Evolutionary conservation across 2,329 filamentous ascomycete genomes (phyloP).

Genomic region (Penicillium verrucosum): DNA sequence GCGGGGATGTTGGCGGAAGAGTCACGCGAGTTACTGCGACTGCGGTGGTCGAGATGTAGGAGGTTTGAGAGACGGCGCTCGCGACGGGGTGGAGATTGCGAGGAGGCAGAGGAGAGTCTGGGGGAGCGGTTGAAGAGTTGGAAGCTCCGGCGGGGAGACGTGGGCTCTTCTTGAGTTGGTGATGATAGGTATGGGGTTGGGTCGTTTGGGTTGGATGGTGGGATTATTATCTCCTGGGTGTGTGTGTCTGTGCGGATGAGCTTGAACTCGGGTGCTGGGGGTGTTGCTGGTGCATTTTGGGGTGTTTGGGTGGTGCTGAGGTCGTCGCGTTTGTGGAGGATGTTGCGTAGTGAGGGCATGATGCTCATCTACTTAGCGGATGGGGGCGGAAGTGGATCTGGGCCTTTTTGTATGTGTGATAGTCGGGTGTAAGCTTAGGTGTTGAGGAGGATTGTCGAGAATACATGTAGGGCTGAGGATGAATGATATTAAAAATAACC

Average conservation of each 20-base stretch:
- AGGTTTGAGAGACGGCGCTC: conserved; percentile 35
- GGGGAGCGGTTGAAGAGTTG: conserved; percentile 34
- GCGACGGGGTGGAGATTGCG: conserved; percentile 26
- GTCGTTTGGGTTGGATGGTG: conserved; percentile 54
- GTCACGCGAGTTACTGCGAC: conserved; percentile 31
- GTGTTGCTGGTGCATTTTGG: conserved; percentile 38
- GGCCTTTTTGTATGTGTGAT: background rate
- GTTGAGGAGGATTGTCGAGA: background rate
- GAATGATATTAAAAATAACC: background rate
- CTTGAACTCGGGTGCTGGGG: conserved; percentile 65
- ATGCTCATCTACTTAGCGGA: conserved; percentile 6
- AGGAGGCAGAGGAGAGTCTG: conserved; percentile 24
- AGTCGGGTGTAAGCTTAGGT: background rate
- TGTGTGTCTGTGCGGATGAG: conserved; percentile 82
- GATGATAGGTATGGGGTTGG: conserved; percentile 5
- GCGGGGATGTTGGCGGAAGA: conserved; percentile 67
- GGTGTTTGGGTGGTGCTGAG: conserved; percentile 41
- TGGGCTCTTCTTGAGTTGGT: conserved; percentile 15
- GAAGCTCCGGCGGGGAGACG: conserved; percentile 36
- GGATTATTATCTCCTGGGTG: conserved; percentile 73
- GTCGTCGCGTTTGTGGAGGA: conserved; percentile 63
- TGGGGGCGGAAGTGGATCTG: background rate
- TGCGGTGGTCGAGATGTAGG: conserved; percentile 37
- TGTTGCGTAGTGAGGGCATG: conserved; percentile 58
- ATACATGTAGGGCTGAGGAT: background rate